Base-by-base conservation (phyloP, 2,329 filamentous ascomycete genomes). In the Colletotrichum sp. region DNA sequence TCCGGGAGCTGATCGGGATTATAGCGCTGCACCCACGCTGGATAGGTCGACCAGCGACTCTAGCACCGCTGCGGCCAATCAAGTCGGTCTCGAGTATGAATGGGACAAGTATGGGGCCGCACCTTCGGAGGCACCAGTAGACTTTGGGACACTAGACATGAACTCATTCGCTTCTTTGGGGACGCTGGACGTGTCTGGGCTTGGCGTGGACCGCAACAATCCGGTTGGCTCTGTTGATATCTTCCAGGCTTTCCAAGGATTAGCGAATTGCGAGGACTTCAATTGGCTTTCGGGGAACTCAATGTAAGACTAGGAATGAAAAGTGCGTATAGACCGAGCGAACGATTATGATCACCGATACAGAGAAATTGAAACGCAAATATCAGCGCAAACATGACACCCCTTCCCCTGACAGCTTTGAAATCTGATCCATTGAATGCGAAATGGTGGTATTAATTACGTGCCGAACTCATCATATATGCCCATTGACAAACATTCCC, bases 221-320 rank as follows among this genome's bases (percentile, higher is more conserved):
- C 28, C 34, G n/a, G 39, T 15, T 6, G 32, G 52, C 8, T 15
- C 62, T 26, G n/a, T 57, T 5, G 73, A 75, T 1, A 57, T 67
- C 5, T 16, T 72, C 1, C 73, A 72, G 24, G 73, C 55, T 12
- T 75, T 68, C 10, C 73, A 68, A 8, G 57, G 73, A 1, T 3
- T 75, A 9, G 49, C 39, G 6, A 60, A 75, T n/a, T 72, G 73
- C 21, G 73, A 75, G 3, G 55, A 75, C 6, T 75, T 72, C 12
- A 64, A n/a, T 6, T 75, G 69, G 73, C 63, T 75, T 12, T 68
- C 63, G 10, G 39, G 30, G 12, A 63, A 44, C 26, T 52, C 21
- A 9, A 21, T 72, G 24, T 75, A 30, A 68, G 7, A 6, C 34
- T 21, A 15, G 5, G 13, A 28, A 3, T 0, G 18, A 24, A 36